A percentile compares a stretch with the other conserved stretches of the same genome.
Conservation (phyloP, 2,329 filamentous ascomycete species). For the Paecilomyces sp. region DNA sequence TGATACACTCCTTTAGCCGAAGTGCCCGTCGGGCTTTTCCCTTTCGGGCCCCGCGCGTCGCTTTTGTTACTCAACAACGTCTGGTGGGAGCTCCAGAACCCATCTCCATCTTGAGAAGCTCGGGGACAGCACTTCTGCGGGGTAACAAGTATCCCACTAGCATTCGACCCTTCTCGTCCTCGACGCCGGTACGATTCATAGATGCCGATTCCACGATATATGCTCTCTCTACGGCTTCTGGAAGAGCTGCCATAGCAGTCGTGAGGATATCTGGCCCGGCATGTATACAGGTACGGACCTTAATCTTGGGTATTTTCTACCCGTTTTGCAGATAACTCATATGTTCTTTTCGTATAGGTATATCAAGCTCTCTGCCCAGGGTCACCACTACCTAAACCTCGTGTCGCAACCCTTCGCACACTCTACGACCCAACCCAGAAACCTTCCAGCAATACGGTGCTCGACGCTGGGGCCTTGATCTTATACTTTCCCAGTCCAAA, state of each 20-base stretch:
- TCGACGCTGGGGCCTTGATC: conserved; percentile 73
- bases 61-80: neutral
- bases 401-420: conserved; percentile 64
- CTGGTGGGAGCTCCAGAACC: neutral
- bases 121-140: neutral
- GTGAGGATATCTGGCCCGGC: conserved; percentile 77
- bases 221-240: conserved; percentile 79
- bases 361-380: conserved; percentile 57
- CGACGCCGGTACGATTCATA: conserved; percentile 8
- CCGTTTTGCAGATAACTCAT: neutral
- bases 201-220: conserved; percentile 63
- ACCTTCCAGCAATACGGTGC: conserved; percentile 36
- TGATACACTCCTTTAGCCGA: neutral
- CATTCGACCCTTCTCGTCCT: conserved; percentile 17
- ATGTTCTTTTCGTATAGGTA: conserved; percentile 42
- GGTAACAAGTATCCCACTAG: neutral
- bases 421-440: conserved; percentile 54
- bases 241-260: conserved; percentile 83
- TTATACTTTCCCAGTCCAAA: conserved; percentile 74
- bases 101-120: neutral
- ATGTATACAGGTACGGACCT: conserved; percentile 54
- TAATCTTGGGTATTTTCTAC: neutral
- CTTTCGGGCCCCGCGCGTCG: neutral
- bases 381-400: conserved; percentile 48
- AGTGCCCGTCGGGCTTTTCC: neutral